phyloP scores from a whole-genome alignment of 352 stramenopile species.

The Pythium utonaiense region DNA sequence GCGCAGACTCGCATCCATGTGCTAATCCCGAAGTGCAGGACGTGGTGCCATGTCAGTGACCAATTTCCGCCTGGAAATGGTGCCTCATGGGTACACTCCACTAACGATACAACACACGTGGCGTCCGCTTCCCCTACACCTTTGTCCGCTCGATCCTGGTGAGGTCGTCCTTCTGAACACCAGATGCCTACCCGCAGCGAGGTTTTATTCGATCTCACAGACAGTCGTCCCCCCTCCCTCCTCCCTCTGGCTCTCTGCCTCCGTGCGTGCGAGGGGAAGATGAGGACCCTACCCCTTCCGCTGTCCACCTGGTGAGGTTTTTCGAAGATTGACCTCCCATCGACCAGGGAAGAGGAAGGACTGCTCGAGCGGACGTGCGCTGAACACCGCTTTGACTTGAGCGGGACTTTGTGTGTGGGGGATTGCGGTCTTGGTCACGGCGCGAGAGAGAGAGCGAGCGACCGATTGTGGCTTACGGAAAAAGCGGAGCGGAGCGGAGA shows the following conservation, averaged over 20 bases:
- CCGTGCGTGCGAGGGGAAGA: no score
- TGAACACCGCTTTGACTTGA: slow-evolving; percentile 3
- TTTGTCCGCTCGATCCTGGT: not conserved
- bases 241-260: slow-evolving; percentile 16
- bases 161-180: not conserved
- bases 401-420: not conserved
- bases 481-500: slow-evolving; percentile 9
- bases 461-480: slow-evolving; percentile 17
- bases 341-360: not conserved
- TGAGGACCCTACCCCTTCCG: slow-evolving; percentile 3
- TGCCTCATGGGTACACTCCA: slow-evolving; percentile 14
- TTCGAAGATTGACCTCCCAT: not conserved
- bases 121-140: slow-evolving; percentile 15
- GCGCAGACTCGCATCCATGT: not conserved
- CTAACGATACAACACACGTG: no score
- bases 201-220: slow-evolving; percentile 5
- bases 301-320: slow-evolving; percentile 14
- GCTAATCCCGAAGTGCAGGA: not conserved
- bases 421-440: slow-evolving; percentile 9
- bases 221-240: slow-evolving; percentile 10
- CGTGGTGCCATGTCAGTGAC: not conserved
- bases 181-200: slow-evolving; percentile 4
- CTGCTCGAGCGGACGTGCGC: slow-evolving; percentile 7
- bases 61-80: not conserved
- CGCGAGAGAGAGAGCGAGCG: slow-evolving; percentile 15